Evolutionary conservation across 179 eudicot genomes (phyloP).

Genomic region (Pouteria campechiana): DNA sequence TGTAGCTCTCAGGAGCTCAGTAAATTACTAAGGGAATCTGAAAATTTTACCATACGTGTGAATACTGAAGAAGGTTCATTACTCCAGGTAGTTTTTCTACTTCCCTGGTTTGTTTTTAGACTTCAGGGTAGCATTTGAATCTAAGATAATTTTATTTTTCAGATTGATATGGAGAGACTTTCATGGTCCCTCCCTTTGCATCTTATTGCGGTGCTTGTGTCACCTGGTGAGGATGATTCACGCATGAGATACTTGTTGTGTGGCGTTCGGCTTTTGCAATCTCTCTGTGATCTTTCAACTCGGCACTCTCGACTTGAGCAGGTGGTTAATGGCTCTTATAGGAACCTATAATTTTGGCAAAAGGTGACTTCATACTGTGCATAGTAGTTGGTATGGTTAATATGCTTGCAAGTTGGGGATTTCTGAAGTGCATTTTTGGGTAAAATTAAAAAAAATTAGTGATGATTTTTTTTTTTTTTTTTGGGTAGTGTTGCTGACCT

Average conservation of each 20-base stretch:
- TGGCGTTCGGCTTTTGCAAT: conserved; percentile 62
- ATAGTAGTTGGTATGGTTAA: no score
- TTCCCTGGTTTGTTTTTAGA: not conserved
- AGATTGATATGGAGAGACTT: conserved; percentile 72
- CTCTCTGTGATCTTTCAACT: conserved; percentile 72
- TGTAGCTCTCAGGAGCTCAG: conserved; percentile 47
- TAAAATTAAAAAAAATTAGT: no score
- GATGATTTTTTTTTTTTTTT: no score
- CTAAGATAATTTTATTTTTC: conserved; percentile 17
- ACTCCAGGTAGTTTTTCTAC: conserved; percentile 33
- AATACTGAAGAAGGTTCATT: conserved; percentile 34
- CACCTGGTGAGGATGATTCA: conserved; percentile 46
- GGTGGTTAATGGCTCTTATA: conserved; percentile 38
- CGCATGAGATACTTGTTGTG: conserved; percentile 53
- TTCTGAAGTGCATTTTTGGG: no score
- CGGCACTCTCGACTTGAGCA: conserved; percentile 80
- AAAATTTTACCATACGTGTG: conserved; percentile 24
- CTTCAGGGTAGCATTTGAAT: no score
- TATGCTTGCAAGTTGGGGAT: no score
- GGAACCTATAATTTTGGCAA: no score
- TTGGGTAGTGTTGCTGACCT: no score
- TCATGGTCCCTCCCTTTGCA: conserved; percentile 69
- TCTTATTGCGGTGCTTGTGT: conserved; percentile 53
- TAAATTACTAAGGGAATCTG: conserved; percentile 60
- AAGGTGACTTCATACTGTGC: no score